A percentile compares a stretch with the other conserved stretches of the same genome.
Conservation (phyloP, 768 basidiomycete species). For the Neoboletus brunneissimus region DNA sequence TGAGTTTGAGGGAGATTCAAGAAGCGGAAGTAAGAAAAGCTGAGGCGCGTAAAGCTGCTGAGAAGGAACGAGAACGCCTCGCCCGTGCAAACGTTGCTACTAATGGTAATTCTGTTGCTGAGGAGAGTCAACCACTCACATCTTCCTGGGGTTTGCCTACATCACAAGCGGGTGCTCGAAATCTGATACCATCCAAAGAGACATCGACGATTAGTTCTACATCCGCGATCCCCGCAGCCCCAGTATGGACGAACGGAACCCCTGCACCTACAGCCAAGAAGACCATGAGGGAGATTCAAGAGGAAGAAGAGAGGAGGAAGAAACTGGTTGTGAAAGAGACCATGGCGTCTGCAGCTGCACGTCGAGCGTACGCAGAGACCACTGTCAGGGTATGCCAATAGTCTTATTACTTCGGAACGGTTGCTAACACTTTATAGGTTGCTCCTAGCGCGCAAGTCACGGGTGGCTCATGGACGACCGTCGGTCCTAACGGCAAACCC, state of each 20-base stretch:
- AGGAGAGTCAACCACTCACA: conserved; percentile 61
- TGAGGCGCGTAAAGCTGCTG: conserved; percentile 71
- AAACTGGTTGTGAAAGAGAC: conserved; percentile 61
- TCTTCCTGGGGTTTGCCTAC: conserved; percentile 85
- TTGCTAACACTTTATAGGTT: conserved; percentile 28
- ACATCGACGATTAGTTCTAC: conserved; percentile 19
- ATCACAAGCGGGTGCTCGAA: conserved; percentile 68
- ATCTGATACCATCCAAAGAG: conserved; percentile 43
- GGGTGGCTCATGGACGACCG: conserved; percentile 78
- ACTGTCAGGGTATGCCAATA: conserved; percentile 59
- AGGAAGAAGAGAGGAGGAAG: conserved; percentile 91
- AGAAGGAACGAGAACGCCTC: conserved; percentile 66
- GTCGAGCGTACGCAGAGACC: conserved; percentile 77
- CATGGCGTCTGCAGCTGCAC: conserved; percentile 50
- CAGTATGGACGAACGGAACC: conserved; percentile 72
- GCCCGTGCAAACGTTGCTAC: conserved; percentile 44
- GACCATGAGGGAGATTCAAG: conserved; percentile 98
- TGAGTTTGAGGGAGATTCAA: conserved; percentile 91
- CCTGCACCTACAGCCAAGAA: conserved; percentile 67
- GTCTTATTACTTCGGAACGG: not conserved
- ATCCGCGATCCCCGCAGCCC: conserved; percentile 34
- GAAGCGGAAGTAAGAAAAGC: conserved; percentile 83
- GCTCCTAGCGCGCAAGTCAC: conserved; percentile 32
- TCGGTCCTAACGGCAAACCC: conserved; percentile 75
- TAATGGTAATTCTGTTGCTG: conserved; percentile 36